Evolutionary conservation across 2,329 filamentous ascomycete genomes (phyloP).

Genomic region (Hyphodiscus sp.): DNA sequence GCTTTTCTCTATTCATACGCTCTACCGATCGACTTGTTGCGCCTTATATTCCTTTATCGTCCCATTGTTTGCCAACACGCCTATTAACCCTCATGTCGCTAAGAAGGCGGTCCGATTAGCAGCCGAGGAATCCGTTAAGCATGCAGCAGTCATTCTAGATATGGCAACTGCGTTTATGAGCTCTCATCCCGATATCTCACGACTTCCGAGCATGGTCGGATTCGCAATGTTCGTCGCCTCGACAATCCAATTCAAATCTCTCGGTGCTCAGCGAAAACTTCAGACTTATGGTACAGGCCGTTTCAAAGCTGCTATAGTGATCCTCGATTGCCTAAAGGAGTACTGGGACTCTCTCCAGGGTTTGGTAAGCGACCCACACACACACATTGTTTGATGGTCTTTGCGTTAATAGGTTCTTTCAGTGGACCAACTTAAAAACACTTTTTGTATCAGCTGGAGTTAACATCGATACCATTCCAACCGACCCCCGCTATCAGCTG

Average conservation of each 20-base stretch:
- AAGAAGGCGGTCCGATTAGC: constrained; percentile 9
- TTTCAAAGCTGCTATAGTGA: constrained; percentile 12
- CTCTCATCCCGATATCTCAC: constrained; percentile 5
- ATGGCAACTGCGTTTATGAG: constrained; percentile 13
- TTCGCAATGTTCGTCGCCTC: constrained; percentile 13
- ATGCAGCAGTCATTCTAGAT: constrained; percentile 9
- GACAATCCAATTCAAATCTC: constrained; percentile 12
- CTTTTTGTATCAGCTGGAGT: constrained; percentile 2
- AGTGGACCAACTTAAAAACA: constrained; percentile 3
- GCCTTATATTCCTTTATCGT: constrained; percentile 12
- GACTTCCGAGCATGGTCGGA: constrained; percentile 10
- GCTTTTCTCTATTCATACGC: constrained; percentile 9
- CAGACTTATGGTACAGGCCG: constrained; percentile 2
- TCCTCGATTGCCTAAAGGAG: constrained; percentile 11
- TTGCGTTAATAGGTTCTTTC: background rate
- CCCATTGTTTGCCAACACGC: constrained; percentile 11
- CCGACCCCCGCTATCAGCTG: background rate
- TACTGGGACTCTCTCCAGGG: constrained; percentile 10
- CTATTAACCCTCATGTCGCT: constrained; percentile 5
- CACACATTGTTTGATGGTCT: too few relatives aligned
- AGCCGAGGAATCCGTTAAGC: constrained; percentile 10
- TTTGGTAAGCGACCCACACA: background rate
- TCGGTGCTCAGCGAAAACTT: constrained; percentile 12
- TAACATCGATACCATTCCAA: background rate
- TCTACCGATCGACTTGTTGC: constrained; percentile 11